Conservation (phyloP, 371 early-diverging fungal genomes). For the Capniomyces stellatus region DNA sequence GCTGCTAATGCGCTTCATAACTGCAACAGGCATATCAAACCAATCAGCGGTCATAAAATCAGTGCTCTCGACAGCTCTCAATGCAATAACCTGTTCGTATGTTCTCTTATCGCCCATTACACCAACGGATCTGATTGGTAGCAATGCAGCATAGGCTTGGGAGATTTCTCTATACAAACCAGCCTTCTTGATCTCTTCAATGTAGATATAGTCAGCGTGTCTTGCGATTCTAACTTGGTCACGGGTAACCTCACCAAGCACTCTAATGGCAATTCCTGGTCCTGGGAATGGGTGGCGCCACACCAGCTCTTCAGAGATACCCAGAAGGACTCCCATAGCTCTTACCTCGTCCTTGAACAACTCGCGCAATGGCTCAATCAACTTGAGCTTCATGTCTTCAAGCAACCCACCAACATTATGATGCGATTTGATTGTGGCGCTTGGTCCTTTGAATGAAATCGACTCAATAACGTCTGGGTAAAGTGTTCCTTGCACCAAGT, state of each 20-base stretch:
- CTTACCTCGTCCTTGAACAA: conserved; percentile 98
- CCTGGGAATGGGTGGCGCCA: conserved; percentile 99
- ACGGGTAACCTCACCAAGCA: conserved; percentile 84
- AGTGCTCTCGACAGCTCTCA: conserved; percentile 86
- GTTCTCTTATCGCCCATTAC: conserved; percentile 98
- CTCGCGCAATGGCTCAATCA: conserved; percentile 93
- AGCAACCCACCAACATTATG: conserved; percentile 95
- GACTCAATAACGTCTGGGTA: conserved; percentile 98
- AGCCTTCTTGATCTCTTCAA: conserved; percentile 93
- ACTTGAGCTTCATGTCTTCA: conserved; percentile 89
- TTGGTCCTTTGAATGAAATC: conserved; percentile 96
- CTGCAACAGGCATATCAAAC: conserved; percentile 66
- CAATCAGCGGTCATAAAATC: conserved; percentile 98
- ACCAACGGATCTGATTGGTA: conserved; percentile 89
- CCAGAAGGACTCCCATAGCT: conserved; percentile 68
- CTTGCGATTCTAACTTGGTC: conserved; percentile 85
- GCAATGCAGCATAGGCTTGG: conserved; percentile 90
- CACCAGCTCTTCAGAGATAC: conserved; percentile 81
- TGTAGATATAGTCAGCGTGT: conserved; percentile 87
- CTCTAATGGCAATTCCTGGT: conserved; percentile 93
- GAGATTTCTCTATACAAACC: conserved; percentile 89
- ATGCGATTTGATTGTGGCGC: conserved; percentile 95
- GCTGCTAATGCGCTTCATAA: conserved; percentile 75
- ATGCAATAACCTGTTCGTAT: conserved; percentile 93
- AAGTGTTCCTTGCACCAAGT: conserved; percentile 88